Evolutionary conservation across 257 asterid species (phyloP).

Genomic region (Vinca minor): DNA sequence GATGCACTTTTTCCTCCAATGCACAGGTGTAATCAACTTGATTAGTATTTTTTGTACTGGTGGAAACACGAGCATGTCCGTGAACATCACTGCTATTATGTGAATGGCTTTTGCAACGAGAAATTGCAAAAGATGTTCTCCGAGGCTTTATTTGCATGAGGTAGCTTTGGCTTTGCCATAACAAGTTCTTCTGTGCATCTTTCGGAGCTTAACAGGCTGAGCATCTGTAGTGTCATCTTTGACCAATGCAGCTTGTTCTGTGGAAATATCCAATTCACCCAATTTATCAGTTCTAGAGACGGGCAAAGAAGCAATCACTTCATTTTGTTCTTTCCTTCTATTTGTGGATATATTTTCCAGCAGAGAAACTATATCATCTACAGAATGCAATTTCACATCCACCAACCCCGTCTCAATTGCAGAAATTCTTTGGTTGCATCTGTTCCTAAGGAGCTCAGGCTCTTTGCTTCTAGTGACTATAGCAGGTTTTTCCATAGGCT

Average conservation of each 20-base stretch:
- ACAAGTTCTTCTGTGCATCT: constrained; percentile 14
- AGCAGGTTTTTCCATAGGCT: constrained; percentile 18
- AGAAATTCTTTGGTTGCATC: constrained; percentile 20
- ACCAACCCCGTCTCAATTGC: constrained; percentile 23
- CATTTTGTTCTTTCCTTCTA: constrained; percentile 7
- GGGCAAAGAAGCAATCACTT: background rate
- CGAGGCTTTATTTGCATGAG: constrained; percentile 19
- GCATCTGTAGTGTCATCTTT: constrained; percentile 13
- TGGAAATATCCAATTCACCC: constrained; percentile 1
- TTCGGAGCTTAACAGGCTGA: constrained; percentile 8
- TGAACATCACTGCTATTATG: background rate
- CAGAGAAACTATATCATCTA: constrained; percentile 16
- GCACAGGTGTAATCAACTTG: constrained; percentile 21
- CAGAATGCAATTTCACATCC: constrained; percentile 20
- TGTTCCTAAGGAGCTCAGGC: constrained; percentile 24
- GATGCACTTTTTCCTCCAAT: constrained; percentile 22
- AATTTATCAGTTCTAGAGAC: constrained; percentile 8
- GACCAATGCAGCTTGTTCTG: background rate
- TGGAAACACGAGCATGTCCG: constrained; percentile 11
- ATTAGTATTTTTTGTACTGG: constrained; percentile 6
- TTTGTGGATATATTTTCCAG: constrained; percentile 4
- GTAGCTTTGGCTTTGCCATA: constrained; percentile 19
- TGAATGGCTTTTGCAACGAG: constrained; percentile 13
- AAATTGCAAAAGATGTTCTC: constrained; percentile 10
- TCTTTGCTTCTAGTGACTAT: constrained; percentile 12